Evolutionary conservation across 2,329 filamentous ascomycete genomes (phyloP).

Genomic region (Ophiocordyceps sinensis): DNA sequence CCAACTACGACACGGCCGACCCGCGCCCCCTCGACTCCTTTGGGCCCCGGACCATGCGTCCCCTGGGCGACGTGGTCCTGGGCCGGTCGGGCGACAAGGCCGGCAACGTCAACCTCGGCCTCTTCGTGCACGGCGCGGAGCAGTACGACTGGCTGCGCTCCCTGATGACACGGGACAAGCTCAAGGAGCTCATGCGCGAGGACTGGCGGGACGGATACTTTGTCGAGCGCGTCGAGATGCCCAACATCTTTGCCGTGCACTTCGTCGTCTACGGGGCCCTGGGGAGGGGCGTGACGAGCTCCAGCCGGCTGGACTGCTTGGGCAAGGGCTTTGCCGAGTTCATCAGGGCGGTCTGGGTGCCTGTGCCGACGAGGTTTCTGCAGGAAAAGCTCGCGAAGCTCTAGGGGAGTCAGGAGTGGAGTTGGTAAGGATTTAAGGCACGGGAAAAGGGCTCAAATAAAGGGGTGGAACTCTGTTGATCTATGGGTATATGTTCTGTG

Average conservation of each 20-base stretch:
- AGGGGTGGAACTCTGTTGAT: no score
- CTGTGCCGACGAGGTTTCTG: slow-evolving; percentile 7
- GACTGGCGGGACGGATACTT: slow-evolving; percentile 16
- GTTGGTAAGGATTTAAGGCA: no score
- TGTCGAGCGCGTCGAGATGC: slow-evolving; percentile 33
- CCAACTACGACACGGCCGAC: slow-evolving; percentile 8
- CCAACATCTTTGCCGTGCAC: slow-evolving; percentile 28
- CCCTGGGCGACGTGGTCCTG: slow-evolving; percentile 15
- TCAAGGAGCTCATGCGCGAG: slow-evolving; percentile 21
- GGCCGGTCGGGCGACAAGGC: slow-evolving; percentile 26
- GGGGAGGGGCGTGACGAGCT: slow-evolving; percentile 31
- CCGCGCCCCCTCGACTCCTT: slow-evolving; percentile 4
- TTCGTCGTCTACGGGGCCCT: slow-evolving; percentile 34
- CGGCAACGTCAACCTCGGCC: slow-evolving; percentile 26
- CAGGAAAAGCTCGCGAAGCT: slow-evolving; percentile 1
- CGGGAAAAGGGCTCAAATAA: no score
- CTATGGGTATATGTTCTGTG: no score
- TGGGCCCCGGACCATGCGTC: slow-evolving; percentile 8
- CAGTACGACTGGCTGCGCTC: slow-evolving; percentile 30
- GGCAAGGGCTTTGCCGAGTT: slow-evolving; percentile 39
- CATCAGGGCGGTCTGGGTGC: slow-evolving; percentile 17
- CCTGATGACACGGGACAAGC: slow-evolving; percentile 22
- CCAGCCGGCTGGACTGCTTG: slow-evolving; percentile 29
- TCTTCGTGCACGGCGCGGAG: slow-evolving; percentile 27
- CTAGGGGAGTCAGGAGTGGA: no score